A percentile compares a stretch with the other conserved stretches of the same genome.
Conservation (phyloP, 345 rosid species). For the Brassica cretica region DNA sequence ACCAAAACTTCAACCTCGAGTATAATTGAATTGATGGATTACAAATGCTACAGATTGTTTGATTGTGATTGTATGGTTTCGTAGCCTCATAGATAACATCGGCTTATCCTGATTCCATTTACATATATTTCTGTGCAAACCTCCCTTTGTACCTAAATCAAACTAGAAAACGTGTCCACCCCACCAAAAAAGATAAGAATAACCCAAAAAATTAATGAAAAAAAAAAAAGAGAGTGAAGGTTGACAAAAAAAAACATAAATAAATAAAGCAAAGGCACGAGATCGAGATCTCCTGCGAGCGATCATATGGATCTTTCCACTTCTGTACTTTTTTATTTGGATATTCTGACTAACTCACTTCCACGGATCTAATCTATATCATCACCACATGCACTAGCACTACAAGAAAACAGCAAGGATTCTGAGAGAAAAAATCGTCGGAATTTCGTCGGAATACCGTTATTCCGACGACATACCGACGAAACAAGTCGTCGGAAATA, state of each 20-base stretch:
- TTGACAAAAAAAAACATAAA: not conserved
- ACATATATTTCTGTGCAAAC: not conserved
- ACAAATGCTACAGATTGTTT: constrained; percentile 22
- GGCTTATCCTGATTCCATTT: constrained; percentile 30
- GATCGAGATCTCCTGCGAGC: not conserved
- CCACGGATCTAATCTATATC: constrained; percentile 30
- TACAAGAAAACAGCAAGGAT: too few species aligned
- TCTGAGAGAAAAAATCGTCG: too few species aligned
- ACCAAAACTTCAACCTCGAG: constrained; percentile 25
- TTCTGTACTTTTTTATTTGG: constrained; percentile 8
- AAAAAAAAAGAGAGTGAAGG: not conserved
- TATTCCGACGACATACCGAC: too few species aligned
- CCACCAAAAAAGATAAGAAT: not conserved
- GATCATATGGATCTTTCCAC: not conserved
- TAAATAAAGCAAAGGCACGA: not conserved
- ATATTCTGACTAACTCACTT: constrained; percentile 29
- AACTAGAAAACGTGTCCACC: not conserved
- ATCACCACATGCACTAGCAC: constrained; percentile 32
- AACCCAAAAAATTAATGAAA: not conserved
- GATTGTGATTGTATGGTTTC: constrained; percentile 33
- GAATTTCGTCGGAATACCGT: too few species aligned
- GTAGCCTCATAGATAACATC: constrained; percentile 29
- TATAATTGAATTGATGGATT: constrained; percentile 12
- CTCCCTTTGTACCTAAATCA: constrained; percentile 11
- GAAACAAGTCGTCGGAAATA: too few species aligned